Base-by-base conservation (phyloP, 2,329 filamentous ascomycete genomes). In the Chalaropsis ovoidea region DNA sequence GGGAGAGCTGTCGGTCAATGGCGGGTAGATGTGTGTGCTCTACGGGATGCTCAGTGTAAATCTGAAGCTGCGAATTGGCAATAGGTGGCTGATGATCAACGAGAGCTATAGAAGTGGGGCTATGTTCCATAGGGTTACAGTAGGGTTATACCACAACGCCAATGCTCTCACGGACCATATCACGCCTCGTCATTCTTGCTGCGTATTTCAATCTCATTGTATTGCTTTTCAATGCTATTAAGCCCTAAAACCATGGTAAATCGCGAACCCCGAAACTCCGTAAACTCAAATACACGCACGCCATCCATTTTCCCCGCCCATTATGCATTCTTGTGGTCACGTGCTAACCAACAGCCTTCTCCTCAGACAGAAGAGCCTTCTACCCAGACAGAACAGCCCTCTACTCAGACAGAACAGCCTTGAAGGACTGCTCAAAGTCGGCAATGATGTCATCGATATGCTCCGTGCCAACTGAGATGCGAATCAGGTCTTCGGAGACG, bases 391-490 rank as follows among this genome's bases (percentile, higher is more conserved):
- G 39, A 45, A 6, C 58, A 6, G 19, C 24, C 7, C 6, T 35
- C 17, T 64, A 56, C n/a, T 56, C 22, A 35, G 19, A 42, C 56
- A 66, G 39, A 45, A 82, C 81, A 31, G 82, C 81, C 73, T 84
- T 82, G 76, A 96, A 95, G 0, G 89, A 89, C 79, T 96, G 92
- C 76, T 93, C 87, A 74, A 97, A 96, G 77, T 97, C 93, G 71
- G 86, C 88, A 73, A 96, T 94, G 72, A 97, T 96, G 73, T 97
- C 93, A 78, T 96, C 92, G 74, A 97, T 95, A 75, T 96, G 91
- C 78, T 97, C 93, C 0, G 88, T 95, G 63, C 93, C 93, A 67
- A 96, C 92, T 0, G 92, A 96, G 72, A 97, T 94, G 69, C 93
- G 89, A 76, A 97, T 96, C 47, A 92, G 85, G 73, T 95, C 93